Evolutionary conservation across 768 basidiomycete species (phyloP).

Genomic region (Russula earlei): DNA sequence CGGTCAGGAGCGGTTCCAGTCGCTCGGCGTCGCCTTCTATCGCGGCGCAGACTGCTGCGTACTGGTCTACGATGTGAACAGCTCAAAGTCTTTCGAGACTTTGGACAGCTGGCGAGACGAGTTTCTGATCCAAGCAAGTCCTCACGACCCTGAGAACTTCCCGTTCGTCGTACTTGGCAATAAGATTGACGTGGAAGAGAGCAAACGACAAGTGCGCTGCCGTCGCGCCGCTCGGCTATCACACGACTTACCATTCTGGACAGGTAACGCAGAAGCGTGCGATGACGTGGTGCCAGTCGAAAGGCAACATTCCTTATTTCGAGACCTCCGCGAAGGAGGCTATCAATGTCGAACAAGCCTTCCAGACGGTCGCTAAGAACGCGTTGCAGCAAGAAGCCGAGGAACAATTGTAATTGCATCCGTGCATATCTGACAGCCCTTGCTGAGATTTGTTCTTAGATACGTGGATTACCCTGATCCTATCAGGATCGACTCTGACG

Average conservation of each 20-base stretch:
- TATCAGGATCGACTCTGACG: constrained; percentile 92
- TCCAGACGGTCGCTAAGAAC: constrained; percentile 99
- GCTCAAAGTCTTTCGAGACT: constrained; percentile 95
- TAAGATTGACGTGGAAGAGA: constrained; percentile 99
- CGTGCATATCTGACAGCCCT: constrained; percentile 17
- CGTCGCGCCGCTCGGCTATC: background rate
- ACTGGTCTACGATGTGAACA: constrained; percentile 98
- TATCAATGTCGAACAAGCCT: constrained; percentile 99
- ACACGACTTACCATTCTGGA: background rate
- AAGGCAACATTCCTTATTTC: constrained; percentile 99
- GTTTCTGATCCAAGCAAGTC: constrained; percentile 97
- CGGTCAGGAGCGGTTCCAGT: constrained; percentile 99
- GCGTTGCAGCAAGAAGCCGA: constrained; percentile 96
- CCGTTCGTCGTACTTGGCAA: constrained; percentile 99
- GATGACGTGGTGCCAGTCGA: constrained; percentile 99
- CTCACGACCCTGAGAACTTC: constrained; percentile 99
- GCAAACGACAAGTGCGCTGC: constrained; percentile 78
- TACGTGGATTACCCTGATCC: constrained; percentile 99
- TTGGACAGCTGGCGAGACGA: constrained; percentile 99
- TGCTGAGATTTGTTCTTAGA: constrained; percentile 35
- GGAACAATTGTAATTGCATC: constrained; percentile 69
- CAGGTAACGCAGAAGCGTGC: constrained; percentile 99
- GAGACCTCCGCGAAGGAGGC: constrained; percentile 99
- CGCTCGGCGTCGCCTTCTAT: constrained; percentile 97
- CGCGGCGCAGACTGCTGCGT: constrained; percentile 99